A percentile compares a stretch with the other conserved stretches of the same genome.
Evolutionary conservation across 2,329 filamentous ascomycete species (phyloP).

Genomic region (Paraphoma chrysanthemicola): DNA sequence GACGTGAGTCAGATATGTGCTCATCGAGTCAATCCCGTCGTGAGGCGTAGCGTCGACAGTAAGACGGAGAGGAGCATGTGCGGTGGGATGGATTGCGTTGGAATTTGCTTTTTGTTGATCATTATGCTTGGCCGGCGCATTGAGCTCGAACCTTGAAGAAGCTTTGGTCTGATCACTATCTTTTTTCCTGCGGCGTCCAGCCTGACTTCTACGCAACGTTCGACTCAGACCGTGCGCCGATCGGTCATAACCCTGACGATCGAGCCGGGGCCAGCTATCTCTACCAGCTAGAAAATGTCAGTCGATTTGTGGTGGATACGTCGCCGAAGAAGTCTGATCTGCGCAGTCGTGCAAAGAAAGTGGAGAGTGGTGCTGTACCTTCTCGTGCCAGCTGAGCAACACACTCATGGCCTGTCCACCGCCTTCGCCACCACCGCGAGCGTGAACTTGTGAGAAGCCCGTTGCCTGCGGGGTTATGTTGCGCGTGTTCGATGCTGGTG

Average conservation of each 20-base stretch:
- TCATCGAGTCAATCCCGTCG: neutral
- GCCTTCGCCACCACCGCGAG: conserved; percentile 67
- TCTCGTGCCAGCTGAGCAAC: conserved; percentile 97
- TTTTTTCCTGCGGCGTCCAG: neutral
- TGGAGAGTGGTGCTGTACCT: conserved; percentile 53
- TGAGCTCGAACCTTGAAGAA: too few species aligned
- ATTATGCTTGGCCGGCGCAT: neutral
- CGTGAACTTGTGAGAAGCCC: conserved; percentile 83
- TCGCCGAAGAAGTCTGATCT: too few species aligned
- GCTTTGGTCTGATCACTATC: neutral
- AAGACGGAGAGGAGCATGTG: neutral
- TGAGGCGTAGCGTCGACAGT: neutral
- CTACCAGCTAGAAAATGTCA: conserved; percentile 68
- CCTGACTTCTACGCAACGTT: conserved; percentile 1
- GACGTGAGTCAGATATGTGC: neutral
- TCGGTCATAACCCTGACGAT: conserved; percentile 97
- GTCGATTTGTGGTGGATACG: neutral
- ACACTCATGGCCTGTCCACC: conserved; percentile 94
- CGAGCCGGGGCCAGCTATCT: conserved; percentile 85
- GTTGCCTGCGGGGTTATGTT: conserved; percentile 76
- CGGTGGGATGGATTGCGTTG: neutral
- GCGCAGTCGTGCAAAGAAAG: neutral
- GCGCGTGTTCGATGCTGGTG: conserved; percentile 36
- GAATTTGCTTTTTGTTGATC: neutral
- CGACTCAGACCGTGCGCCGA: conserved; percentile 79